Evolutionary conservation across 139 green algal species (phyloP).

Genomic region (Coelastrella sp.): DNA sequence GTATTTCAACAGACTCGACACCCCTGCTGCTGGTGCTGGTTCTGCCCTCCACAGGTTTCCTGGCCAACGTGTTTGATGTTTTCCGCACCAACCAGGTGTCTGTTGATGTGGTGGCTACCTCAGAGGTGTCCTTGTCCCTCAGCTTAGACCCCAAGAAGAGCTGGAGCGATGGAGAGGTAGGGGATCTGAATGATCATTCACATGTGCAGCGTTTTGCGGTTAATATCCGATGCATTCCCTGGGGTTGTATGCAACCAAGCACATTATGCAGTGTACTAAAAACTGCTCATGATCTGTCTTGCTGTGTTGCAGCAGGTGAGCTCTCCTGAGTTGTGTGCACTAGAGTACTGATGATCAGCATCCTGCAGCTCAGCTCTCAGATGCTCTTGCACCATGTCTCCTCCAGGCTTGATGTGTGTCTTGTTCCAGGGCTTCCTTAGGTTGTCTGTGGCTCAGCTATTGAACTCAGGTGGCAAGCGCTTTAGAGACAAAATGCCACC

Average conservation of each 20-base stretch:
- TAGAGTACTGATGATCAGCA: too few species aligned
- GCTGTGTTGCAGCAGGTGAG: too few species aligned
- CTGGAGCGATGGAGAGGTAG: conserved; percentile 57
- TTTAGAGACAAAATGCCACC: too few species aligned
- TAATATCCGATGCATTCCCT: not conserved
- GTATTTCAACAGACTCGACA: not conserved
- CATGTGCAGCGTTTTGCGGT: conserved; percentile 51
- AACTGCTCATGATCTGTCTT: not conserved
- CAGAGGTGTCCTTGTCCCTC: conserved; percentile 93
- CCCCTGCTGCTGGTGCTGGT: not conserved
- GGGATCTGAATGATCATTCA: conserved; percentile 53
- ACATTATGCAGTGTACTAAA: not conserved
- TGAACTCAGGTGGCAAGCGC: too few species aligned
- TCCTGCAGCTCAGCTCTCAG: too few species aligned
- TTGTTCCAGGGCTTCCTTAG: too few species aligned
- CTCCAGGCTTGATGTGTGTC: too few species aligned
- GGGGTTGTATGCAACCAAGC: not conserved
- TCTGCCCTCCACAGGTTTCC: conserved; percentile 64
- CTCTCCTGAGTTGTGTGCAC: too few species aligned
- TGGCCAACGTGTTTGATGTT: conserved; percentile 89
- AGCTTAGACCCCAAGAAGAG: conserved; percentile 93
- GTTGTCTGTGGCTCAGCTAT: too few species aligned
- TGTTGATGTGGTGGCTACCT: conserved; percentile 97
- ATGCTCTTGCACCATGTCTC: too few species aligned
- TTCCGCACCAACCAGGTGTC: conserved; percentile 87